Evolutionary conservation across 2,329 filamentous ascomycete genomes (phyloP), one percentile per base, ranked within the genome.

Genomic region (Plenodomus tracheiphilus): DNA sequence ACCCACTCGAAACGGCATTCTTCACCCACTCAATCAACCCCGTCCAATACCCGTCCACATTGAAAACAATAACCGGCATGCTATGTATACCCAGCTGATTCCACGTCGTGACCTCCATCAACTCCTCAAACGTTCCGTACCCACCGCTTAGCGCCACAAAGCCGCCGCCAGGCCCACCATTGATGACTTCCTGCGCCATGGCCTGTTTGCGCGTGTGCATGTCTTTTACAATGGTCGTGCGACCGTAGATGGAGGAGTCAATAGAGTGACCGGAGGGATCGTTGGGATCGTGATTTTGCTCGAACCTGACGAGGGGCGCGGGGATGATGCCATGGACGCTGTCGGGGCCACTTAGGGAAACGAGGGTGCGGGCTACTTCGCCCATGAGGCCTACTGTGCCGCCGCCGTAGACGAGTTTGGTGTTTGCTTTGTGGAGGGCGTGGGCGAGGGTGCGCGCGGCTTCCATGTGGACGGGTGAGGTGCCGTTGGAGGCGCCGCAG

Each of bases 321-420:
- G 94, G 94, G 65, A 99, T 97, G 70, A 99, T 89, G 67, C 94
- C 94, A 76, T 97, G 93, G 15, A 97, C 94, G 11, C 87, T 77
- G 42, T 85, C 73, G 0, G 92, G 90, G 2, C 94, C 93, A 4
- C 86, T 85, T 54, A 97, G 84, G 0, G 87, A 81, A 59, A 95
- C 91, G 21, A 99, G 85, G 0, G 90, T 92, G 64, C 87, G 87
- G 39, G 94, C 91, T 10, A 97, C 75, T 70, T 97, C 91, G 68
- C 94, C 94, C 94, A 99, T 99, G 39, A 99, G 82, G 9, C 94
- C 94, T 32, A 91, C 85, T 2, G 93, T 97, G 66, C 94, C 94
- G 61, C 94, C 94, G 61, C 94, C 94, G 74, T 97, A 99, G 57
- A 97, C 91, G 37, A 99, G 84, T 9, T 83, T 81, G 64, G 95